Percentiles rank a stretch among this genome's conserved stretches.
These are phyloP conservation scores for Sextonia rubra DNA, from an alignment of 164 flowering plant species.

Conservation along the genomic window DNA sequence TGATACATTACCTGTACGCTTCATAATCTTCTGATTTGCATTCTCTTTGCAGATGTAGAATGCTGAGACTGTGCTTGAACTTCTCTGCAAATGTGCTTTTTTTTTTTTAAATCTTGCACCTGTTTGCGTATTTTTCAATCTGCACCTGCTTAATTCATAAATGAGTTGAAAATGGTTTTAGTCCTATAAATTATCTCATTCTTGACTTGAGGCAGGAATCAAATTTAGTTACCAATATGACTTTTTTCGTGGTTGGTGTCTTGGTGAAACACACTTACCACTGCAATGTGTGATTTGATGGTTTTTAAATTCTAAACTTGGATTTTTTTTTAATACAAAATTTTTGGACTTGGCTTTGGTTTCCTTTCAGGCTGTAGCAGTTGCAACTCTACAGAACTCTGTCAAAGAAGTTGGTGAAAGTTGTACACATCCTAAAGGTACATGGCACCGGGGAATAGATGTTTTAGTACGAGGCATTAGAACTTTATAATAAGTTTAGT, in stretches of 20 bases:
- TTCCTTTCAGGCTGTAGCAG: slow-evolving; percentile 16
- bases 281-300: background rate
- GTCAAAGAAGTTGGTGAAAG: slow-evolving; percentile 17
- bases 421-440: slow-evolving; percentile 7
- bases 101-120: background rate
- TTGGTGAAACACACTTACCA: background rate
- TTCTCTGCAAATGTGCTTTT: background rate
- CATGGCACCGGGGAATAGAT: background rate
- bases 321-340: background rate
- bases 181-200: background rate
- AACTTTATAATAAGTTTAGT: background rate
- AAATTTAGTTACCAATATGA: too few species aligned
- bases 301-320: background rate
- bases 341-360: slow-evolving; percentile 1
- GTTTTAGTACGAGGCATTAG: background rate
- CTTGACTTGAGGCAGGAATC: background rate
- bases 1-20: slow-evolving; percentile 26
- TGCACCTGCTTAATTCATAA: background rate
- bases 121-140: background rate
- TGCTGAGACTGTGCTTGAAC: background rate
- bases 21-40: background rate
- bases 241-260: background rate
- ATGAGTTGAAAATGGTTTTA: background rate
- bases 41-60: background rate
- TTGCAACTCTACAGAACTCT: slow-evolving; percentile 12